These are phyloP conservation scores for Apiospora aurea DNA, from an alignment of 2,329 filamentous ascomycete genomes.

Conservation along the genomic window DNA sequence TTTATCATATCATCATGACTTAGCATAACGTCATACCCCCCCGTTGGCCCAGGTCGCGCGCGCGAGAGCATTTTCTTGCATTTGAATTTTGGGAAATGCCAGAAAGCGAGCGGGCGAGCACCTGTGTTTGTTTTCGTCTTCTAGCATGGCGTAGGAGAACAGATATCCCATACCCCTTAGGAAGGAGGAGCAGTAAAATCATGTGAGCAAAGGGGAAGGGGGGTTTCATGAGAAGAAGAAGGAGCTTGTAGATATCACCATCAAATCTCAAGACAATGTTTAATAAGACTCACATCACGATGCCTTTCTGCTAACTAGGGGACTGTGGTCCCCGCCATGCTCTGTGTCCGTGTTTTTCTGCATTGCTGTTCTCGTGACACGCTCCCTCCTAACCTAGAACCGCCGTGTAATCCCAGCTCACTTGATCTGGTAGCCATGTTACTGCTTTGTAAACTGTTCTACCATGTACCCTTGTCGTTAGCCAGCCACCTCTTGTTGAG, in stretches of 20 bases:
- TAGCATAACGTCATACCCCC: slow-evolving; percentile 13
- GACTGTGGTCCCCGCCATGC: background rate
- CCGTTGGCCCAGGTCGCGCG: background rate
- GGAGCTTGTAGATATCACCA: slow-evolving; percentile 27
- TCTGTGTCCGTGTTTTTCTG: background rate
- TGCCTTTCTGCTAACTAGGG: background rate
- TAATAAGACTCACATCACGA: slow-evolving; percentile 25
- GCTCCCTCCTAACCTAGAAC: background rate
- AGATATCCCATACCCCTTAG: background rate
- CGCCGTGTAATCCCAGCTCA: background rate
- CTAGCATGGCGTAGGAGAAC: slow-evolving; percentile 22
- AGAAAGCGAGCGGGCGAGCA: slow-evolving; percentile 11
- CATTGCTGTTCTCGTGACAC: background rate
- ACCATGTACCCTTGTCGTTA: background rate
- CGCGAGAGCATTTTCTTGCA: slow-evolving; percentile 15
- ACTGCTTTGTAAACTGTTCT: background rate
- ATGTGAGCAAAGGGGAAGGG: background rate
- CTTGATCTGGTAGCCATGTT: too few species aligned
- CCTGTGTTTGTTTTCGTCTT: slow-evolving; percentile 14
- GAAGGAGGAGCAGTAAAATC: background rate
- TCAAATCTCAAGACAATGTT: slow-evolving; percentile 27
- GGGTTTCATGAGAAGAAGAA: slow-evolving; percentile 3
- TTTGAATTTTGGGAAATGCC: slow-evolving; percentile 9
- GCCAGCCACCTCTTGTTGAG: background rate
- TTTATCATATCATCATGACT: slow-evolving; percentile 9